Base-by-base conservation (phyloP, 1,284 basidiomycete genomes). In the Ganoderma meredithae region DNA sequence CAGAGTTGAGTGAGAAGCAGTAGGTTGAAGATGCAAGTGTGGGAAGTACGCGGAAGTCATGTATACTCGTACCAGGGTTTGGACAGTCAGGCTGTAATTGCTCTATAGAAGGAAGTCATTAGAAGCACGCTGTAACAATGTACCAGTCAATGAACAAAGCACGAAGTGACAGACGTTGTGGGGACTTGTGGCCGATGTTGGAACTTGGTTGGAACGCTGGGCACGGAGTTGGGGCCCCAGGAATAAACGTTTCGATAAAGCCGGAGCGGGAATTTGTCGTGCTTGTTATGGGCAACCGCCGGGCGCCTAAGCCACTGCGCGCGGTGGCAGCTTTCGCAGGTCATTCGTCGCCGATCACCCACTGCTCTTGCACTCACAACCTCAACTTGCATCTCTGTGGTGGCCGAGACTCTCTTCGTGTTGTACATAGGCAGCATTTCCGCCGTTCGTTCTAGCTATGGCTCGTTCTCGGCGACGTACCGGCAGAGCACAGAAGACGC, bases 1-100 rank as follows among this genome's bases (percentile, higher is more conserved):
- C 91, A 22, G 94, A 91, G 75, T 83, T 96, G 74, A 94, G 91
- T 73, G 88, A 88, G 81, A 91, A 89, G 71, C 69, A 72, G 82
- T 83, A 75, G 77, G 69, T 73, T 43, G 60, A 68, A 56, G 60
- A 40, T 39, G 67, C 47, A 60, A 67, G 63, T 55, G 40, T 53
- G 47, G 40, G 41, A 56, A 65, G 67, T 33, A 53, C 49, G 33
- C 47, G 67, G 60, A 72, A 71, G 66, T 69, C 67, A 70, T 60
- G 36, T 64, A 70, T 73, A 73, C 64, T 52, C 62, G 63, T 73
- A 69, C 25, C 68, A 73, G 69, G 69, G 63, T 65, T 59, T 68
- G 71, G 67, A 72, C 71, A 52, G 67, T 68, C 52, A 67, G 67
- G 55, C 49, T 72, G 69, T 72, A 70, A 72, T 68, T 52, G 67